Conservation (phyloP, 257 asterid species). For the Anisodus acutangulus region DNA sequence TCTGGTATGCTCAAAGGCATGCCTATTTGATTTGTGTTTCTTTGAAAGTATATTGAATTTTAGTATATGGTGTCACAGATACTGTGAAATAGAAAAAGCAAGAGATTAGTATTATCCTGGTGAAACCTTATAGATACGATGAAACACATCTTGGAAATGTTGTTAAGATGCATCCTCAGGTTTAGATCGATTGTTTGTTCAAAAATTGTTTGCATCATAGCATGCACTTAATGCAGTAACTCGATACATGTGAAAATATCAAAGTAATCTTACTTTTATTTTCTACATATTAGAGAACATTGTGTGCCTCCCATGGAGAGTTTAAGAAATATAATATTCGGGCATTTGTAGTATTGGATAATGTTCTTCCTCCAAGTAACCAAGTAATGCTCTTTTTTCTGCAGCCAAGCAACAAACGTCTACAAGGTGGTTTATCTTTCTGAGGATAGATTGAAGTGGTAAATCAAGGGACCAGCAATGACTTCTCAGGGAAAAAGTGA, state of each 20-base stretch:
- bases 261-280: not conserved
- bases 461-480: constrained; percentile 37
- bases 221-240: not conserved
- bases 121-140: not conserved
- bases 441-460: not conserved
- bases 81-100: not conserved
- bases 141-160: not conserved
- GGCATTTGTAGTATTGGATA: not conserved
- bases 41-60: not conserved
- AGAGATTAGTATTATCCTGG: not conserved
- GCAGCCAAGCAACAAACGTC: constrained; percentile 12
- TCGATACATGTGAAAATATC: not conserved
- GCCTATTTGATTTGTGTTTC: not conserved
- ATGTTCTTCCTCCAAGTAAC: not conserved
- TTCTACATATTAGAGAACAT: not conserved
- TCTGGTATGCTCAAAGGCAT: not conserved
- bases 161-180: not conserved
- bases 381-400: not conserved
- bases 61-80: not conserved
- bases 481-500: constrained; percentile 46
- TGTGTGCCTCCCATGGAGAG: not conserved
- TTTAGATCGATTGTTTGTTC: not conserved
- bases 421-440: not conserved
- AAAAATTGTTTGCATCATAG: not conserved
- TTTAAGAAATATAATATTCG: not conserved